phyloP scores from a whole-genome alignment of 768 basidiomycete species.

The Cantharellus cinnabarinus region DNA sequence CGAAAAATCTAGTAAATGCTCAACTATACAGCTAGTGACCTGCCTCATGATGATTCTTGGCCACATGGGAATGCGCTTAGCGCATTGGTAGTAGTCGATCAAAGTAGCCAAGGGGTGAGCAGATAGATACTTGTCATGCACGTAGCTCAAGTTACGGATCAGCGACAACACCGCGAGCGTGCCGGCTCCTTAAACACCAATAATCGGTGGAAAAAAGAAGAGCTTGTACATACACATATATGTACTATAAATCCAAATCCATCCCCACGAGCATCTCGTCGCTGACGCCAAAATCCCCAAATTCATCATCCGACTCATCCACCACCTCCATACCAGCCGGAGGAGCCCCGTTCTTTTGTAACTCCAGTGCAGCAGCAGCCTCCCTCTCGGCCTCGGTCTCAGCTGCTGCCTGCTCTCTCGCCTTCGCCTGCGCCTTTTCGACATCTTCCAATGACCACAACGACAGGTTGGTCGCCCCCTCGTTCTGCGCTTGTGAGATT shows the following conservation, averaged over 20 bases:
- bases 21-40: too few species aligned
- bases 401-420: constrained; percentile 40
- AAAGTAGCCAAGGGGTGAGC: too few species aligned
- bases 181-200: too few species aligned
- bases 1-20: too few species aligned
- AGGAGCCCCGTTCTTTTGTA: constrained; percentile 10
- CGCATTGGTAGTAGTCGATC: too few species aligned
- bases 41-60: too few species aligned
- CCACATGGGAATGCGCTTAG: too few species aligned
- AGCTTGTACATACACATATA: too few species aligned
- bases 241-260: neutral
- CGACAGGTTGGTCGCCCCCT: constrained; percentile 72
- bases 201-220: too few species aligned
- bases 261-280: constrained; percentile 13
- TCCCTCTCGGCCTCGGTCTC: constrained; percentile 18
- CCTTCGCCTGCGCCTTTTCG: constrained; percentile 64
- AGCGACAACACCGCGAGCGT: too few species aligned
- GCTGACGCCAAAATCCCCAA: constrained; percentile 22
- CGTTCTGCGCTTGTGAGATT: constrained; percentile 96
- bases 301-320: constrained; percentile 26
- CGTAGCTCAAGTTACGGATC: too few species aligned
- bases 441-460: constrained; percentile 91
- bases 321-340: constrained; percentile 22
- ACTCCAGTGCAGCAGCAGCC: constrained; percentile 14
- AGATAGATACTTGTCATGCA: too few species aligned